Evolutionary conservation across 768 basidiomycete genomes (phyloP).

Genomic region (Crepidotus variabilis): DNA sequence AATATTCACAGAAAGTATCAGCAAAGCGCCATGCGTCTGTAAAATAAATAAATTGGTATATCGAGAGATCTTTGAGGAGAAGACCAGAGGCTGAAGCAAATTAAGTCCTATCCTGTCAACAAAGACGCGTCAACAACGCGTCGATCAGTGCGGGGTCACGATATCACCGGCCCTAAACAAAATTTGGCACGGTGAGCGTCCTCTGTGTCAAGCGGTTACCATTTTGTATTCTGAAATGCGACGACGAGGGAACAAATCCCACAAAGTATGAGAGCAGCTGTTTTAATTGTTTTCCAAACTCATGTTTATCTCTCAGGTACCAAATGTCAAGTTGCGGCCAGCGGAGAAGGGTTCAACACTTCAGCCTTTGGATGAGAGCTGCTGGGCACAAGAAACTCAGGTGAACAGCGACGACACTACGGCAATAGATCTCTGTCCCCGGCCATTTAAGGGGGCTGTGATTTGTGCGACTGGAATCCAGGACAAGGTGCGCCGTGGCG

Average conservation of each 20-base stretch:
- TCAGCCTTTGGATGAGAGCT: slow-evolving; percentile 30
- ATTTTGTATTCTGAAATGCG: slow-evolving; percentile 22
- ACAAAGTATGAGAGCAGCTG: slow-evolving; percentile 39
- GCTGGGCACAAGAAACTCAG: slow-evolving; percentile 48
- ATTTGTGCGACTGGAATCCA: slow-evolving; percentile 75
- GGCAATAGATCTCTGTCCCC: slow-evolving; percentile 48
- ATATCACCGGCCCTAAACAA: slow-evolving; percentile 16
- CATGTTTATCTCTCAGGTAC: slow-evolving; percentile 45
- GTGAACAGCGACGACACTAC: slow-evolving; percentile 40
- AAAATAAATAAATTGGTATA: too few species aligned
- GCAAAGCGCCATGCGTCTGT: too few species aligned
- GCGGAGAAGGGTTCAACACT: slow-evolving; percentile 36
- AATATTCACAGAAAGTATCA: too few species aligned
- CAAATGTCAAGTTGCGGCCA: slow-evolving; percentile 79
- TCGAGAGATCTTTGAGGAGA: too few species aligned
- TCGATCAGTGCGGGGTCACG: slow-evolving; percentile 9
- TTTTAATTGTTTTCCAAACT: too few species aligned
- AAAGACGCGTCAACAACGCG: background rate
- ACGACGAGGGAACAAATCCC: slow-evolving; percentile 62
- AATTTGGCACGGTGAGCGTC: background rate
- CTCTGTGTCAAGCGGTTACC: background rate
- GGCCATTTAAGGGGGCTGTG: slow-evolving; percentile 62
- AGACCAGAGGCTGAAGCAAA: too few species aligned
- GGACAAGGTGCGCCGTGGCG: slow-evolving; percentile 59
- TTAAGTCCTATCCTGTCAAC: too few species aligned